These are phyloP conservation scores for Blastobotrys indianensis DNA, from an alignment of 1,139 yeast genomes.

Conservation along the genomic window DNA sequence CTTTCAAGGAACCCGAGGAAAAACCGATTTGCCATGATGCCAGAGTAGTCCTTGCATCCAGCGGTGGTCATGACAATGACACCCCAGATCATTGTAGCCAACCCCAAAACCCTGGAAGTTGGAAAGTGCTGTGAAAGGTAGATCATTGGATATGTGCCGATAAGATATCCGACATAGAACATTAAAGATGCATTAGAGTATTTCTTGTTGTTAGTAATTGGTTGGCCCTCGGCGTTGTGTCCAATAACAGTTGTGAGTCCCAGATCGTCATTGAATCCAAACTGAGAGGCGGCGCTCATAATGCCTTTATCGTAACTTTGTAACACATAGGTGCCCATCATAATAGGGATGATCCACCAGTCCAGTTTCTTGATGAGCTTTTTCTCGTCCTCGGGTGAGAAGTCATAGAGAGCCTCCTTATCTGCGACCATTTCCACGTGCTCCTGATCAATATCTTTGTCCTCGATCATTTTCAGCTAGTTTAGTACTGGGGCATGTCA, in stretches of 20 bases:
- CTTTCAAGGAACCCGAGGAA: slow-evolving; percentile 16
- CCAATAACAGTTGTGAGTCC: neutral
- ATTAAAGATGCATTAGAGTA: slow-evolving; percentile 45
- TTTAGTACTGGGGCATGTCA: too few species aligned
- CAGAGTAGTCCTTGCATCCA: slow-evolving; percentile 11
- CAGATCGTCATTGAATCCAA: too few species aligned
- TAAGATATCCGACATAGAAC: slow-evolving; percentile 43
- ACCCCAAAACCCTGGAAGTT: slow-evolving; percentile 36
- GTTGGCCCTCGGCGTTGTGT: neutral
- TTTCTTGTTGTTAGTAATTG: slow-evolving; percentile 35
- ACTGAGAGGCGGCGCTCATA: too few species aligned
- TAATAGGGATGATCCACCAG: too few species aligned
- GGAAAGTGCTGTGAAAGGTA: slow-evolving; percentile 47
- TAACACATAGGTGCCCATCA: too few species aligned
- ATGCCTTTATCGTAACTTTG: too few species aligned
- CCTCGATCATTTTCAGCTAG: too few species aligned
- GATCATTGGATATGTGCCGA: slow-evolving; percentile 40
- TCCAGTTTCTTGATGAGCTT: too few species aligned
- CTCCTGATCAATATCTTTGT: too few species aligned
- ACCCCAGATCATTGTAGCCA: slow-evolving; percentile 14
- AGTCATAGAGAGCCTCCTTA: neutral
- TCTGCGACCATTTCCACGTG: too few species aligned
- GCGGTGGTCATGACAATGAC: slow-evolving; percentile 12
- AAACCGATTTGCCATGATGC: slow-evolving; percentile 12
- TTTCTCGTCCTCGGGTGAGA: neutral